Evolutionary conservation across 495 filamentous ascomycete species (phyloP).

Genomic region (Hypoxylon fragiforme): DNA sequence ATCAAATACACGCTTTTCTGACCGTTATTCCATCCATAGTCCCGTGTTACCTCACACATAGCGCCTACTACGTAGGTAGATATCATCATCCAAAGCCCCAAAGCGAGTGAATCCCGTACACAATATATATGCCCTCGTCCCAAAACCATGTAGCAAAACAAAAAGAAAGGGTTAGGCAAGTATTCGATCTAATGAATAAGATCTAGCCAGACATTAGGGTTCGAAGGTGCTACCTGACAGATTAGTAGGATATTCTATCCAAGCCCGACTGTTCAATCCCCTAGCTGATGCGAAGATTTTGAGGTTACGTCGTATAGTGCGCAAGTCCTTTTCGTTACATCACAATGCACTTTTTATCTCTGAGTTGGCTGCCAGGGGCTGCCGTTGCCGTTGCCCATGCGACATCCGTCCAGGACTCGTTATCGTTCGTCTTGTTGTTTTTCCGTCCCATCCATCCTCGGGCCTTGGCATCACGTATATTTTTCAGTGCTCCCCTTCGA

Average conservation of each 20-base stretch:
- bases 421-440: conserved; percentile 43
- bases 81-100: not conserved
- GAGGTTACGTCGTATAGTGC: not conserved
- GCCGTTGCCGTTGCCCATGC: conserved; percentile 28
- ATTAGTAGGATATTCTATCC: not conserved
- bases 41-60: too few relatives aligned
- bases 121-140: too few relatives aligned
- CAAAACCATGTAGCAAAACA: too few relatives aligned
- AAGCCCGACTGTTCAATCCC: not conserved
- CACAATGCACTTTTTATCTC: conserved; percentile 55
- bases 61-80: too few relatives aligned
- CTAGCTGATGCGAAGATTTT: not conserved
- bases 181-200: too few relatives aligned
- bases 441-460: conserved; percentile 54
- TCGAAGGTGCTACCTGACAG: too few relatives aligned
- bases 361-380: conserved; percentile 21
- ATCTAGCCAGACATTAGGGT: too few relatives aligned
- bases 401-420: conserved; percentile 56
- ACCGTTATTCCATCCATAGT: too few relatives aligned
- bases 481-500: conserved; percentile 56
- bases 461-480: conserved; percentile 58
- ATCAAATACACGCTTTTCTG: too few relatives aligned
- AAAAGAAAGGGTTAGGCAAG: too few relatives aligned
- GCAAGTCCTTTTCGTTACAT: conserved; percentile 47
- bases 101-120: not conserved